Evolutionary conservation across 2,329 filamentous ascomycete genomes (phyloP).

Genomic region (Pyrenophora tritici-repentis): DNA sequence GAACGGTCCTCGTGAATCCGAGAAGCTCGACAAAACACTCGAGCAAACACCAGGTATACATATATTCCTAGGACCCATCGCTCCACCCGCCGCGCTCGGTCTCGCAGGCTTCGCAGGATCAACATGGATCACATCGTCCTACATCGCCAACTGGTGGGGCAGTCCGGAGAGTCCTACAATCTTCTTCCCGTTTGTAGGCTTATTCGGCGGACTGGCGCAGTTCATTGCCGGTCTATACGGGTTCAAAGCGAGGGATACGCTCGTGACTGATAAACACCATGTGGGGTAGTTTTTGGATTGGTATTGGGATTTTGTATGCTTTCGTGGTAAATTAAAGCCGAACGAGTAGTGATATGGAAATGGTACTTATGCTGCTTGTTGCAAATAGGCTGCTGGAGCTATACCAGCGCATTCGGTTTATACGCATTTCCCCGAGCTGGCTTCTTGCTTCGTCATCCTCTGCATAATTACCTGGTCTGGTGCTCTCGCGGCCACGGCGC

Average conservation of each 20-base stretch:
- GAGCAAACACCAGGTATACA: conserved; percentile 1
- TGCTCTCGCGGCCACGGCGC: too few species aligned
- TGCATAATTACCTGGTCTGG: neutral
- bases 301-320: neutral
- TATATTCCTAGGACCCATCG: conserved; percentile 1
- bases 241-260: neutral
- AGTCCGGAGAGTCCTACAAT: neutral
- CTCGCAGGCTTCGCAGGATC: neutral
- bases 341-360: too few species aligned
- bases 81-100: conserved; percentile 1
- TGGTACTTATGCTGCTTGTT: neutral
- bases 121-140: conserved; percentile 2
- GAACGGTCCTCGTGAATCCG: neutral
- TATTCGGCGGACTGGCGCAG: conserved; percentile 1
- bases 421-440: too few species aligned
- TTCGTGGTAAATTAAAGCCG: neutral
- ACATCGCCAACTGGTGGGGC: neutral
- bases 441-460: neutral
- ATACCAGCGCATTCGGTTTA: too few species aligned
- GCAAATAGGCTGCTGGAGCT: too few species aligned
- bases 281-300: conserved; percentile 1
- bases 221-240: neutral
- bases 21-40: neutral
- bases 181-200: neutral
- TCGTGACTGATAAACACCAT: neutral